phyloP scores from a whole-genome alignment of 306 rosid genomes.

The Begonia masoniana region DNA sequence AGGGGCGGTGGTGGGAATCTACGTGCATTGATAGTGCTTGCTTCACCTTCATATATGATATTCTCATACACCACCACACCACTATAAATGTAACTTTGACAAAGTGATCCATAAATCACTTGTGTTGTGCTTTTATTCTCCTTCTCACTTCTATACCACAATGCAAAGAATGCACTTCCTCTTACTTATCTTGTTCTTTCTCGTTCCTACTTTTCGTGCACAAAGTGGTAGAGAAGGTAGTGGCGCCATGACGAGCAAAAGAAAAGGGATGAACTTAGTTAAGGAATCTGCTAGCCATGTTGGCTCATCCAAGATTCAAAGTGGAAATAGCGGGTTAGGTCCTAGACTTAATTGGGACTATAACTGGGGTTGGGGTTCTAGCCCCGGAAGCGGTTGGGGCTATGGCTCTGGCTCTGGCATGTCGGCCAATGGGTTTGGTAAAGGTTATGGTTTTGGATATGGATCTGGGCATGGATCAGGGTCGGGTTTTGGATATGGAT shows the following conservation, averaged over 20 bases:
- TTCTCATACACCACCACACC: too few species aligned
- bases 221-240: too few species aligned
- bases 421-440: constrained; percentile 31
- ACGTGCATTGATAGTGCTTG: too few species aligned
- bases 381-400: constrained; percentile 63
- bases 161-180: not conserved
- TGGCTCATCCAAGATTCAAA: not conserved
- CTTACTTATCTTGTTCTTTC: constrained; percentile 21
- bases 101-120: too few species aligned
- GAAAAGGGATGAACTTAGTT: constrained; percentile 17
- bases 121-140: too few species aligned
- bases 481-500: constrained; percentile 45
- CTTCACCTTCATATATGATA: too few species aligned
- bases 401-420: constrained; percentile 70
- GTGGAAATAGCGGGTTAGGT: constrained; percentile 24
- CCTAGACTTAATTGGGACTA: constrained; percentile 70
- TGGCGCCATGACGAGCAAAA: not conserved
- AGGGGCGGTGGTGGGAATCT: too few species aligned
- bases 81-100: too few species aligned
- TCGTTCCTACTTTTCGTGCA: constrained; percentile 6
- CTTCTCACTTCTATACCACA: too few species aligned
- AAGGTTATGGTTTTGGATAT: constrained; percentile 51
- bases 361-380: constrained; percentile 79
- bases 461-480: constrained; percentile 41
- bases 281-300: constrained; percentile 7